These are phyloP conservation scores for Colletotrichum neosansevieriae DNA, from an alignment of 2,329 filamentous ascomycete species.

Conservation along the genomic window DNA sequence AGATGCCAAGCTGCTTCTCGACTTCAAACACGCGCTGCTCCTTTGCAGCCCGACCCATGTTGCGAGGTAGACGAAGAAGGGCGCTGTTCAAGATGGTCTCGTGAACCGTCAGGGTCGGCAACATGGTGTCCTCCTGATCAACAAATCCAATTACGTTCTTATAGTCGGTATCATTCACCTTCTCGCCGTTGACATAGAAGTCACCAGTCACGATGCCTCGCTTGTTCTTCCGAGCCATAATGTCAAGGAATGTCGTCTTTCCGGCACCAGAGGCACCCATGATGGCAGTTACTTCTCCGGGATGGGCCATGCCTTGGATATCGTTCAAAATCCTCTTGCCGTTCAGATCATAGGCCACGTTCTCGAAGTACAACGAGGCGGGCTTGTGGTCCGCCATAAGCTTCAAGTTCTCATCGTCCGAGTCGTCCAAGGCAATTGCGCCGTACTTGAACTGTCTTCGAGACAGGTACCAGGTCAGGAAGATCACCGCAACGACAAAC, in stretches of 20 bases:
- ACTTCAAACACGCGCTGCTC: constrained; percentile 93
- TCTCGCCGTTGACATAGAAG: constrained; percentile 95
- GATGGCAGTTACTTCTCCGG: constrained; percentile 95
- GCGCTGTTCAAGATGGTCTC: constrained; percentile 98
- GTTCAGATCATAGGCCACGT: constrained; percentile 88
- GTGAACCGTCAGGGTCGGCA: constrained; percentile 95
- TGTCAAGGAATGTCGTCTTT: constrained; percentile 97
- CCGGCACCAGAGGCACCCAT: constrained; percentile 98
- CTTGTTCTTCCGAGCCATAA: constrained; percentile 97
- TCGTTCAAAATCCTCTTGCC: constrained; percentile 86
- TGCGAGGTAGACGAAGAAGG: constrained; percentile 87
- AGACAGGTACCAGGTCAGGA: constrained; percentile 89
- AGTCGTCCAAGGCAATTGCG: constrained; percentile 86
- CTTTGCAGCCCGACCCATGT: constrained; percentile 90
- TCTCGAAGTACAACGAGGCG: constrained; percentile 87
- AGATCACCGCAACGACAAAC: constrained; percentile 88
- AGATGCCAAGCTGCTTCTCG: constrained; percentile 94
- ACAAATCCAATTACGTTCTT: constrained; percentile 95
- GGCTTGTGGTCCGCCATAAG: constrained; percentile 92
- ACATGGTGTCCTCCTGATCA: constrained; percentile 97
- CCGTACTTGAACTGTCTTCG: constrained; percentile 78
- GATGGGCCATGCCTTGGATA: constrained; percentile 88
- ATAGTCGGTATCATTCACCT: constrained; percentile 85
- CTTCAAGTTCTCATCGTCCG: constrained; percentile 87
- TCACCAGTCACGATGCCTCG: constrained; percentile 81